Evolutionary conservation across 441 rosid genomes (phyloP).

Genomic region (Bruguiera hainesii): DNA sequence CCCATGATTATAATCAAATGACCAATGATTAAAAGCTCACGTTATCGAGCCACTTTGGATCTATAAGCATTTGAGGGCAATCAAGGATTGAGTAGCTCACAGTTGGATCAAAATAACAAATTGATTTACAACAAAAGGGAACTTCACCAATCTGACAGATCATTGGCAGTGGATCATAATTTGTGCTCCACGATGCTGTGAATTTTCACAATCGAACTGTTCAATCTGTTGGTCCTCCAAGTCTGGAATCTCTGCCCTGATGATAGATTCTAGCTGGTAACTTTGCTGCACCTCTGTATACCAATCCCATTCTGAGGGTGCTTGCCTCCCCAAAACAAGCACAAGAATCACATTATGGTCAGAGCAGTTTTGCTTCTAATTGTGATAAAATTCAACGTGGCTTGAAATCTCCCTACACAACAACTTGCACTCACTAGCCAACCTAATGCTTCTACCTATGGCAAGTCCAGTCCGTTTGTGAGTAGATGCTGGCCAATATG

Average conservation of each 20-base stretch:
- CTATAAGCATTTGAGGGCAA: not conserved
- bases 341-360: too few species aligned
- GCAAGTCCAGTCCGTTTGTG: constrained; percentile 63
- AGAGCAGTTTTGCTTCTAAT: not conserved
- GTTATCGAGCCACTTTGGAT: not conserved
- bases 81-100: not conserved
- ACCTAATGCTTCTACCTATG: constrained; percentile 53
- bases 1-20: too few species aligned
- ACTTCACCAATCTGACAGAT: not conserved
- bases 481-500: constrained; percentile 54
- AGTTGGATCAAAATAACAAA: constrained; percentile 1
- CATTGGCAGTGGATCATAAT: not conserved
- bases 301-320: too few species aligned
- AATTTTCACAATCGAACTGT: not conserved
- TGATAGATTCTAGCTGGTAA: too few species aligned
- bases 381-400: constrained; percentile 43
- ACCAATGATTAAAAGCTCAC: not conserved
- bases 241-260: too few species aligned
- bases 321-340: too few species aligned
- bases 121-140: not conserved
- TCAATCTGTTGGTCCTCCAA: too few species aligned
- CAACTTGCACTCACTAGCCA: constrained; percentile 58
- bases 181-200: not conserved
- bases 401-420: constrained; percentile 74
- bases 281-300: too few species aligned